Base-by-base conservation (phyloP, 352 stramenopile species). In the Albugo candida region DNA sequence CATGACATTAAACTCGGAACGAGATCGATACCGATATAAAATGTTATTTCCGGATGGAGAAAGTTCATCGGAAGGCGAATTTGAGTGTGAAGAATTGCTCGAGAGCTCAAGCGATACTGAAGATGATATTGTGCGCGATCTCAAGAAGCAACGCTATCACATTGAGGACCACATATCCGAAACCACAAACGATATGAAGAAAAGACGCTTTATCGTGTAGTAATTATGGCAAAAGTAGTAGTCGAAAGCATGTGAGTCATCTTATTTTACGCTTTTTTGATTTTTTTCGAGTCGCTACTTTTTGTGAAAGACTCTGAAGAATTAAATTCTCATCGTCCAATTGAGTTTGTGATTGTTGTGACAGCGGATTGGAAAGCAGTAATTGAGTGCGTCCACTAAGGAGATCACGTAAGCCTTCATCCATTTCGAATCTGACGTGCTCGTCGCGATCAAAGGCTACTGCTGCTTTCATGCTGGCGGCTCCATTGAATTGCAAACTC, bases 291-390 rank as follows among this genome's bases (percentile, higher is more conserved):
- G 53, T 21, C 58, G 53, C 13, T 34, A 24, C 14, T 38, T 18
- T 54, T 16, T 86, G 74, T 51, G 74, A 86, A 13, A 86, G 59
- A 52, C 67, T 86, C 47, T 86, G 74, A 8, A 86, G 62, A 48
- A 83, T 67, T n/a, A 71, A 48, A 13, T 83, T 70, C 31, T 83
- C 74, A n/a, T 82, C 70, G 36, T 75, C 63, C 5, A 70, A 58
- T 43, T 64, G 38, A 8, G 17, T 10, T 43, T 24, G 17, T 8
- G 38, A 43, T 24, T 24, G 60, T 61, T 80, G 69, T 36, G 69
- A 79, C 57, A 81, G 70, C 41, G 55, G 45, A 13, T 55, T 59
- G 37, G 46, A 49, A 2, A 21, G 14, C 34, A 54, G 64, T 1
- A 56, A 35, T 18, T 67, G 51, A 8, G 63, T 58, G 41, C 60